Evolutionary conservation across 495 filamentous ascomycete species (phyloP), one percentile per base, ranked within the genome.

Genomic region (Hypomontagnella submonticulosa): DNA sequence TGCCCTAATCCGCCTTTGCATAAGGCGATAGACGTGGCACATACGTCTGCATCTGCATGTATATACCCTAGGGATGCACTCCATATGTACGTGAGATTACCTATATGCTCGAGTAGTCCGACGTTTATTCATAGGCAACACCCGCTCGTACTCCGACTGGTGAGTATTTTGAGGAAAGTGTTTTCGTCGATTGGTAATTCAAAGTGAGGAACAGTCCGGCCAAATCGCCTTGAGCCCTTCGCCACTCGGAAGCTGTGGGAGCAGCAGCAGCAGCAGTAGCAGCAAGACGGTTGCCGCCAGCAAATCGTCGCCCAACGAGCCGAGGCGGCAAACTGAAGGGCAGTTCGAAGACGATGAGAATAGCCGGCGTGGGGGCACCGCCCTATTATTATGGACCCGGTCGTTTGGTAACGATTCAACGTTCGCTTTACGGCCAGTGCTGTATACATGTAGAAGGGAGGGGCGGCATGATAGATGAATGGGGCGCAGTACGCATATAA

Each of bases 391-490:
- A 52, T 23, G 38, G 52, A 63, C 66, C 66, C 66, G 66, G 56
- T 47, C 60, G 49, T 63, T 30, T 51, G 66, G 55, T 69, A 63
- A 55, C 59, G 49, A 63, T 63, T 59, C 37, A 20, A 53, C 56
- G 38, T 34, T 46, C 44, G 10, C n/a, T 60, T 60, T 69, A 57
- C 51, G 56, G 42, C 44, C 19, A 46, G 32, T 48, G n/a, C n/a
- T n/a, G n/a, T n/a, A n/a, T n/a, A n/a, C n/a, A n/a, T n/a, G 42
- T 60, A 60, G 38, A 49, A 54, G 46, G 50, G 55, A 58, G 55
- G 61, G 66, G 60, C 55, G 55, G 66, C 51, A 60, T 50, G 23
- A 50, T 48, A 55, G 41, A 54, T 58, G 54, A 47, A 68, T 60
- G 65, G 53, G 43, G 54, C 59, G 55, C 38, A 68, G 54, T 68